phyloP scores from a whole-genome alignment of 2,329 filamentous ascomycete species.

The Ascochyta pisi region DNA sequence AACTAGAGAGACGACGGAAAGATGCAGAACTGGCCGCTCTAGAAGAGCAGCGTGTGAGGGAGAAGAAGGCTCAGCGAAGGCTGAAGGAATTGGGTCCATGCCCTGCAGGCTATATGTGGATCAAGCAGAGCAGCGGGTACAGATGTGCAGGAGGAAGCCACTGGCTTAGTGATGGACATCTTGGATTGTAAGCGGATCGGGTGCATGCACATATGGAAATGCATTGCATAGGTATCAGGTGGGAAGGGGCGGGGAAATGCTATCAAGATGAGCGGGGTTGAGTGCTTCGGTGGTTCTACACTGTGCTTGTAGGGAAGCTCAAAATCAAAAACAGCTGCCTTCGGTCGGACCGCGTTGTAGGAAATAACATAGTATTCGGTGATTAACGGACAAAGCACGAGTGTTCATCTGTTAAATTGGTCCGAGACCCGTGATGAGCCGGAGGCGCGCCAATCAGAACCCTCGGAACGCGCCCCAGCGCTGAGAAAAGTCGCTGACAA shows the following conservation, averaged over 20 bases:
- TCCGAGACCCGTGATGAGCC: neutral
- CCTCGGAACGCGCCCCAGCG: neutral
- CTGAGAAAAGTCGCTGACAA: conserved; percentile 2
- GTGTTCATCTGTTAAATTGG: neutral
- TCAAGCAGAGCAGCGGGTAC: conserved; percentile 65
- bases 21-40: conserved; percentile 51
- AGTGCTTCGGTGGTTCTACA: too few species aligned
- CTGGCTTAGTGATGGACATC: conserved; percentile 54
- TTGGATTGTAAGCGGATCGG: conserved; percentile 15
- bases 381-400: too few species aligned
- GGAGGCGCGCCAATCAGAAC: neutral
- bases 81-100: conserved; percentile 64
- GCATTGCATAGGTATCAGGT: neutral
- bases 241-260: neutral
- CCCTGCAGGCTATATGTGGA: conserved; percentile 65
- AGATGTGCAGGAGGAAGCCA: conserved; percentile 68
- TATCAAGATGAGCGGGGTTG: neutral
- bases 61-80: conserved; percentile 54
- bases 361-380: too few species aligned
- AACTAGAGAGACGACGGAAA: conserved; percentile 28
- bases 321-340: too few species aligned
- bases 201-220: neutral
- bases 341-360: too few species aligned
- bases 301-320: too few species aligned
- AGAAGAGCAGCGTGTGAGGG: conserved; percentile 48